Conservation (phyloP, 225 moss, liverwort and hornwort species). For the Sphagnum tenellum region DNA sequence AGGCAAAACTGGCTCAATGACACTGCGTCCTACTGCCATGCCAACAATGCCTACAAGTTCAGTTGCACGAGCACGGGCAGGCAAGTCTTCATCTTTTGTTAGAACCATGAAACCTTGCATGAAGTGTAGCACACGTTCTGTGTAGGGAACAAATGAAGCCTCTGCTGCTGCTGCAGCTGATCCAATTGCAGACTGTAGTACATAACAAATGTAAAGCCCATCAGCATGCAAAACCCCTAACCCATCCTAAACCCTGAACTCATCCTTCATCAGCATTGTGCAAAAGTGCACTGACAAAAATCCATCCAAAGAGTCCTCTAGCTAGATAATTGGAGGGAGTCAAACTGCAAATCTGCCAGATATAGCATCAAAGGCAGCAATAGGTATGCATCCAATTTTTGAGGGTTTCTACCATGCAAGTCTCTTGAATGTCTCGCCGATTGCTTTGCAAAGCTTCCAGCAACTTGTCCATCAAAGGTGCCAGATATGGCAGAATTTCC, state of each 20-base stretch:
- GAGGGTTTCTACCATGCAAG: constrained; percentile 73
- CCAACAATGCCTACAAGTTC: constrained; percentile 93
- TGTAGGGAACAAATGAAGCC: constrained; percentile 79
- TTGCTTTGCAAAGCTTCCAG: constrained; percentile 82
- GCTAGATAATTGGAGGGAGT: too few relatives aligned
- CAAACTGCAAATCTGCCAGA: too few relatives aligned
- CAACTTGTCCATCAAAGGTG: constrained; percentile 81
- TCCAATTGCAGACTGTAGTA: constrained; percentile 85
- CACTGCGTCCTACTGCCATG: constrained; percentile 70
- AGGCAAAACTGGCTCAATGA: constrained; percentile 85
- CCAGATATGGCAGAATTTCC: constrained; percentile 90
- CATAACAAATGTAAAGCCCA: neutral
- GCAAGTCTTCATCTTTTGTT: constrained; percentile 89
- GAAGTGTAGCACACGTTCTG: constrained; percentile 66
- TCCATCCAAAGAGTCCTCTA: neutral
- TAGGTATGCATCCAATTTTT: constrained; percentile 10
- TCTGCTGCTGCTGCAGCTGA: constrained; percentile 97
- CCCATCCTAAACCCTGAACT: neutral
- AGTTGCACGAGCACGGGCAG: constrained; percentile 83
- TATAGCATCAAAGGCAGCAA: neutral
- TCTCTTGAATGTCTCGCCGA: constrained; percentile 96
- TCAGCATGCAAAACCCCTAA: neutral
- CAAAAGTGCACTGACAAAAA: neutral
- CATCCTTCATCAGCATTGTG: neutral
- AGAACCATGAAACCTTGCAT: constrained; percentile 82